Evolutionary conservation across 176 grass and related monocot genomes (phyloP).

Genomic region (Oryza meyeriana): DNA sequence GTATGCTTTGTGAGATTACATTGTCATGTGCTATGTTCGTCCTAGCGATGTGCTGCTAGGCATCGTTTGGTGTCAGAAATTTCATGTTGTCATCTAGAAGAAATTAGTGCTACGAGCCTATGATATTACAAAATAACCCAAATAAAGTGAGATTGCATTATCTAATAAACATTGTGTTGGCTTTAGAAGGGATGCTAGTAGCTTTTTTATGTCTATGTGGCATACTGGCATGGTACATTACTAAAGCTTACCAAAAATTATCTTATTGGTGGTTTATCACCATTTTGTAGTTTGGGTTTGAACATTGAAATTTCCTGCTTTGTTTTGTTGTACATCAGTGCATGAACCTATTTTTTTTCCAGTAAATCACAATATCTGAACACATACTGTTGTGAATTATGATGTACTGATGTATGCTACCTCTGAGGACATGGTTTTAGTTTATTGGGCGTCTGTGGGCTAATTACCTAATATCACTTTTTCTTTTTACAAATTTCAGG

Average conservation of each 20-base stretch:
- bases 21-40: constrained; percentile 6
- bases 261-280: background rate
- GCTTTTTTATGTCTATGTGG: background rate
- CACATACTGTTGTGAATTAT: background rate
- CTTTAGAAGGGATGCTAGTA: background rate
- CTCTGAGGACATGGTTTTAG: background rate
- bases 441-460: constrained; percentile 14
- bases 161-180: background rate
- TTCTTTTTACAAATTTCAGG: constrained; percentile 47
- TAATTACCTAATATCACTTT: background rate
- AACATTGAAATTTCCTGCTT: background rate
- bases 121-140: background rate
- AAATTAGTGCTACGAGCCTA: background rate
- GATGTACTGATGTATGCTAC: constrained; percentile 15
- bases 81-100: background rate
- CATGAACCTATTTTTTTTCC: background rate
- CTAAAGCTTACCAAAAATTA: background rate
- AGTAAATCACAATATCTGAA: background rate
- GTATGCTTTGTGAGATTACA: background rate
- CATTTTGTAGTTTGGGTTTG: background rate
- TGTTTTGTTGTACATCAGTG: background rate
- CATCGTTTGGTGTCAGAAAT: constrained; percentile 5
- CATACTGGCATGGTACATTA: background rate
- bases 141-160: background rate
- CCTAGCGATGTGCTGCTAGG: background rate